phyloP scores from a whole-genome alignment of 2,329 filamentous ascomycete species.

The Colletotrichum agaves region DNA sequence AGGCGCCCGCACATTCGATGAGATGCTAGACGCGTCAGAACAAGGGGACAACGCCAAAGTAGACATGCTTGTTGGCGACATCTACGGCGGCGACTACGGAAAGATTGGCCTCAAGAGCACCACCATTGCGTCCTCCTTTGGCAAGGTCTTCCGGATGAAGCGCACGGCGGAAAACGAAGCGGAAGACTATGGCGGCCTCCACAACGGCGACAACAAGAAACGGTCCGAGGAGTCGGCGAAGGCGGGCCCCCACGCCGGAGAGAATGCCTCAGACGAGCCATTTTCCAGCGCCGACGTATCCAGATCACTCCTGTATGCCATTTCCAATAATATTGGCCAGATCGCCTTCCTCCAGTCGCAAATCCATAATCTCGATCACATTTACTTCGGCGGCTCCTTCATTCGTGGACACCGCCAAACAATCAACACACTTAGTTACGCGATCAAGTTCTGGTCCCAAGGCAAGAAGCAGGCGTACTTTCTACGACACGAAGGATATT shows the following conservation, averaged over 20 bases:
- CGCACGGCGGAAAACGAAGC: slow-evolving; percentile 81
- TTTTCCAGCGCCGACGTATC: slow-evolving; percentile 90
- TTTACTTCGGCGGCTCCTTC: slow-evolving; percentile 98
- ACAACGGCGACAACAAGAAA: slow-evolving; percentile 59
- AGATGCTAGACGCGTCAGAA: slow-evolving; percentile 94
- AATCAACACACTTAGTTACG: slow-evolving; percentile 96
- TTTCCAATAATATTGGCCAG: slow-evolving; percentile 98
- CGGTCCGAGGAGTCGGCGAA: slow-evolving; percentile 19
- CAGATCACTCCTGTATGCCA: slow-evolving; percentile 90
- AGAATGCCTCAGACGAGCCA: slow-evolving; percentile 46
- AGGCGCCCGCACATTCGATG: slow-evolving; percentile 94
- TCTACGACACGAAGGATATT: slow-evolving; percentile 92
- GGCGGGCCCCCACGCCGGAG: slow-evolving; percentile 15
- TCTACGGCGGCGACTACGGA: slow-evolving; percentile 94
- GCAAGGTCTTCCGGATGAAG: slow-evolving; percentile 96
- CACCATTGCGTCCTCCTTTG: slow-evolving; percentile 95
- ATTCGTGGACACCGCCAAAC: slow-evolving; percentile 97
- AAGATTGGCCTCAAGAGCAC: slow-evolving; percentile 97
- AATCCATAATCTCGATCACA: slow-evolving; percentile 89
- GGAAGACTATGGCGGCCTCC: slow-evolving; percentile 74
- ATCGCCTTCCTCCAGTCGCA: slow-evolving; percentile 98
- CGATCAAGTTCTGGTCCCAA: slow-evolving; percentile 97
- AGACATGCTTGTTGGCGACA: slow-evolving; percentile 97
- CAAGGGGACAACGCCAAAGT: slow-evolving; percentile 91
- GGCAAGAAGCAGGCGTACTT: slow-evolving; percentile 96